These are phyloP conservation scores for Rhexocercosporidium sp. DNA, from an alignment of 2,329 filamentous ascomycete genomes.

Conservation along the genomic window DNA sequence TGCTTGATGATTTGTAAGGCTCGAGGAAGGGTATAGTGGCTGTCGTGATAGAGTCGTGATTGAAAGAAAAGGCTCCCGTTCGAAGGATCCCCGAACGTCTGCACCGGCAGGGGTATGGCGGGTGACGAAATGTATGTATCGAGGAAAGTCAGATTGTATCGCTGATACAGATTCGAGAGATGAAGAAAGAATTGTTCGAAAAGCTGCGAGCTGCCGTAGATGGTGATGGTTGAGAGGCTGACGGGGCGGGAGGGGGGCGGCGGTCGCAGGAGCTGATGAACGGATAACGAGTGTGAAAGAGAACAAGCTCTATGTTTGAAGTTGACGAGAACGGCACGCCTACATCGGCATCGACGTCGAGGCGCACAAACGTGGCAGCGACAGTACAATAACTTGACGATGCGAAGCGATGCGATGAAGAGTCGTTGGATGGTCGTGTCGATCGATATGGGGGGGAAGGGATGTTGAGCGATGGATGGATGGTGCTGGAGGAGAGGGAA, in stretches of 20 bases:
- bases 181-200: slow-evolving; percentile 30
- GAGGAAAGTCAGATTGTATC: slow-evolving; percentile 19
- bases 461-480: not conserved
- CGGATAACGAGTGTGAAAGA: slow-evolving; percentile 36
- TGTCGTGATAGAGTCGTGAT: slow-evolving; percentile 10
- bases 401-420: not conserved
- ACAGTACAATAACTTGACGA: not conserved
- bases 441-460: too few species aligned
- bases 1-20: not conserved
- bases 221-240: slow-evolving; percentile 15
- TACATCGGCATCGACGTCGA: slow-evolving; percentile 26
- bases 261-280: slow-evolving; percentile 24
- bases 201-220: slow-evolving; percentile 21
- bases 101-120: slow-evolving; percentile 11
- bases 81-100: slow-evolving; percentile 6
- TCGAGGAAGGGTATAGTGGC: not conserved
- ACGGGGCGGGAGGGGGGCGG: slow-evolving; percentile 1
- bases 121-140: slow-evolving; percentile 13
- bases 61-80: not conserved
- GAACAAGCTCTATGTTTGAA: slow-evolving; percentile 31
- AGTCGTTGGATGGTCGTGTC: not conserved
- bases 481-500: not conserved
- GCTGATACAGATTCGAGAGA: slow-evolving; percentile 24
- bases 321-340: slow-evolving; percentile 5
- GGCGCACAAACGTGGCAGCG: slow-evolving; percentile 2